These are phyloP conservation scores for Aureobasidium mangrovei DNA, from an alignment of 2,329 filamentous ascomycete genomes.

Conservation along the genomic window DNA sequence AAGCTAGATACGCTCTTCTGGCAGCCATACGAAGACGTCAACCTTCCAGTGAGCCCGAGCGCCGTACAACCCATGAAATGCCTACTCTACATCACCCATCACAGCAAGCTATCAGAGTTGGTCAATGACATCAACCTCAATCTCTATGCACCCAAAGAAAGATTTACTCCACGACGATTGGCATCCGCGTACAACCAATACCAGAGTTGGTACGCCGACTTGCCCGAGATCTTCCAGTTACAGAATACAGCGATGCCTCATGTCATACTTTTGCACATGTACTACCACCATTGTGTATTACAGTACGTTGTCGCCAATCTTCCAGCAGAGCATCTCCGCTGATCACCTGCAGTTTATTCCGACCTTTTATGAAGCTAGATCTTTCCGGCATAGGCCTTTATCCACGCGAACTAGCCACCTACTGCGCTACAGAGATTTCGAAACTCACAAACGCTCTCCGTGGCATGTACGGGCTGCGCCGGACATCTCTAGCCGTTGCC, in stretches of 20 bases:
- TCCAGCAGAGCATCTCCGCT: conserved; percentile 22
- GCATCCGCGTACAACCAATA: conserved; percentile 59
- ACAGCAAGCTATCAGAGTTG: conserved; percentile 64
- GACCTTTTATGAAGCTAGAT: conserved; percentile 60
- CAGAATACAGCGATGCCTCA: conserved; percentile 64
- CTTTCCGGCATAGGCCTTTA: conserved; percentile 49
- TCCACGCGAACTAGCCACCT: conserved; percentile 57
- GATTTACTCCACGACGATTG: conserved; percentile 55
- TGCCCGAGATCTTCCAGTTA: conserved; percentile 56
- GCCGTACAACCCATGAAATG: conserved; percentile 58
- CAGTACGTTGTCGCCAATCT: conserved; percentile 68
- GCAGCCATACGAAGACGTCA: conserved; percentile 30
- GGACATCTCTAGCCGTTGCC: conserved; percentile 31
- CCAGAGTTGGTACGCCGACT: conserved; percentile 59
- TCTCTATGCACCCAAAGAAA: conserved; percentile 60
- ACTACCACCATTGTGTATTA: conserved; percentile 28
- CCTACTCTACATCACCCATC: conserved; percentile 39
- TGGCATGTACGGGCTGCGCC: conserved; percentile 35
- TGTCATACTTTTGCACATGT: conserved; percentile 53
- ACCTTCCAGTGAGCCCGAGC: conserved; percentile 44
- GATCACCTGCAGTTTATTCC: conserved; percentile 53
- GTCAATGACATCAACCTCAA: conserved; percentile 63
- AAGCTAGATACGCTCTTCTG: conserved; percentile 26
- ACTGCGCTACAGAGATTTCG: conserved; percentile 37
- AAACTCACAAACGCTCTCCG: conserved; percentile 35